Percentiles rank a stretch among this genome's conserved stretches.
Evolutionary conservation across 192 early-diverging fungal genomes (phyloP).

Genomic region (Martensiomyces pterosporus): DNA sequence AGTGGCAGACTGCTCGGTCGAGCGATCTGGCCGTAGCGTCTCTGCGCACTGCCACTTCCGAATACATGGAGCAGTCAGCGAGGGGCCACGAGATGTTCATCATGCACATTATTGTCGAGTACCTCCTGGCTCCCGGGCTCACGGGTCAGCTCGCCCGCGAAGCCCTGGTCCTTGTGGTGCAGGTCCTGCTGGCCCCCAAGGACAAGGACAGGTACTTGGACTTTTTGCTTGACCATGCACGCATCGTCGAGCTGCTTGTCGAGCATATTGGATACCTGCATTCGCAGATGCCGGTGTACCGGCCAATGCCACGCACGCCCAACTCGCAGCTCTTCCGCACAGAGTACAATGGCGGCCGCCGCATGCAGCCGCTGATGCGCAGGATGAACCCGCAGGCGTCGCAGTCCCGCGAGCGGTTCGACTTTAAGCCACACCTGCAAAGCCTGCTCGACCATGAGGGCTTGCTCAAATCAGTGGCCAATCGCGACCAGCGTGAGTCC

Average conservation of each 20-base stretch:
- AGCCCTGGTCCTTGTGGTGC: conserved; percentile 39
- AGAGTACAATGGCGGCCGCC: conserved; percentile 17
- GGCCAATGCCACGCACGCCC: conserved; percentile 33
- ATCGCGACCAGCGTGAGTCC: conserved; percentile 29
- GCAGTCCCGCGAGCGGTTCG: neutral
- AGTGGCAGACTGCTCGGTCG: neutral
- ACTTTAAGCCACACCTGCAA: conserved; percentile 12
- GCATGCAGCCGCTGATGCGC: conserved; percentile 15
- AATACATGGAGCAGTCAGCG: conserved; percentile 13
- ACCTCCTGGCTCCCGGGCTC: conserved; percentile 37
- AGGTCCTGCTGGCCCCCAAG: conserved; percentile 33
- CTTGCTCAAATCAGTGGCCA: conserved; percentile 13
- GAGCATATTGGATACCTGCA: conserved; percentile 45
- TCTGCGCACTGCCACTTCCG: conserved; percentile 15
- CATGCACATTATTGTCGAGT: conserved; percentile 36
- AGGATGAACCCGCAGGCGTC: neutral
- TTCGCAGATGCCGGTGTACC: conserved; percentile 34
- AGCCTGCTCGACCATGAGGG: conserved; percentile 10
- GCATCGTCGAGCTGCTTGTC: conserved; percentile 29
- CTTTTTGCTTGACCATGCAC: conserved; percentile 39
- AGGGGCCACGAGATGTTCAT: conserved; percentile 43
- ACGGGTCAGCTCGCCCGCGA: conserved; percentile 42
- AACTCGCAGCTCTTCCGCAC: conserved; percentile 13
- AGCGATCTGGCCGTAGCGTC: conserved; percentile 23
- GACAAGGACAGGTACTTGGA: conserved; percentile 17